Evolutionary conservation across 352 stramenopile species (phyloP).

Genomic region (Phytophthora pisi): DNA sequence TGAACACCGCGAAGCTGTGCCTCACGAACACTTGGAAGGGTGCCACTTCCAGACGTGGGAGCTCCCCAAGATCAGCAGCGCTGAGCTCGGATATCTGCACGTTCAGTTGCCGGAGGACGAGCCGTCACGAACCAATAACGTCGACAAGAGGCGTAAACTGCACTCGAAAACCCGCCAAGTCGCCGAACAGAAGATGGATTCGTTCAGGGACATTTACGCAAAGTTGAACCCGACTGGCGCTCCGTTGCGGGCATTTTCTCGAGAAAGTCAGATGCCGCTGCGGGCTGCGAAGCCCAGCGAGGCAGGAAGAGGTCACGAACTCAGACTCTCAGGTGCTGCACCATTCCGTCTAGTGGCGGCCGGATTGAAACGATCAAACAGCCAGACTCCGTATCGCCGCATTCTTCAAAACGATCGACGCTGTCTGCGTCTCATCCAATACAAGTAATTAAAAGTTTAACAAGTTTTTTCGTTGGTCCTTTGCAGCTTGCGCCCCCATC

Average conservation of each 20-base stretch:
- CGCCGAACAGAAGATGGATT: constrained; percentile 27
- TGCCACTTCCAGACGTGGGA: constrained; percentile 21
- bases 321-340: constrained; percentile 18
- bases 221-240: constrained; percentile 22
- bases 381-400: constrained; percentile 11
- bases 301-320: constrained; percentile 9
- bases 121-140: constrained; percentile 5
- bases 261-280: constrained; percentile 20
- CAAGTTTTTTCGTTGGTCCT: too few species aligned
- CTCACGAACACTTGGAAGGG: constrained; percentile 32
- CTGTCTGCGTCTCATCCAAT: too few species aligned
- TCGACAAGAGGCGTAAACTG: too few species aligned
- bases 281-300: constrained; percentile 32
- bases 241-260: constrained; percentile 1
- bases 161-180: background rate
- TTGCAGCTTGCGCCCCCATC: too few species aligned
- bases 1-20: constrained; percentile 30
- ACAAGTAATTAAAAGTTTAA: too few species aligned
- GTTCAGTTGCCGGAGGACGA: constrained; percentile 40
- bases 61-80: constrained; percentile 29
- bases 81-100: constrained; percentile 38
- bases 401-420: constrained; percentile 2
- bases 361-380: constrained; percentile 4
- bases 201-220: constrained; percentile 31
- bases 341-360: constrained; percentile 8